Percentiles rank a stretch among this genome's conserved stretches.
Conservation (phyloP, 2,329 filamentous ascomycete genomes). For the Penicillium sp. region DNA sequence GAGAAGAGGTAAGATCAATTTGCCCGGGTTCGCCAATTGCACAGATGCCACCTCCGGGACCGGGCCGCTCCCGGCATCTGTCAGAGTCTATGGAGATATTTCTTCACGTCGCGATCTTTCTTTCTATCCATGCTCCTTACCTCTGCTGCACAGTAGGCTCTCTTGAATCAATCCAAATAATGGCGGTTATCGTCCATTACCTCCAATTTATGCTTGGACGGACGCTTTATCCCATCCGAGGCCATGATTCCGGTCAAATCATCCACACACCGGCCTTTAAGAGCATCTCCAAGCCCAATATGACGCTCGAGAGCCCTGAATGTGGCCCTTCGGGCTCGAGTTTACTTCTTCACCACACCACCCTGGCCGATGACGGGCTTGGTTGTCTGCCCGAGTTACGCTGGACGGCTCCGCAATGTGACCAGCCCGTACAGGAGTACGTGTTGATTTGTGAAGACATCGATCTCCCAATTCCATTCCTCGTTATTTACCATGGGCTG, state of each 20-base stretch:
- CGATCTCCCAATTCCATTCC: conserved; percentile 28
- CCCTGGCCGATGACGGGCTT: conserved; percentile 19
- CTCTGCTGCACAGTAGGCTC: background rate
- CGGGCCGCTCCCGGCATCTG: no score
- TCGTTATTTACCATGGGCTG: conserved; percentile 29
- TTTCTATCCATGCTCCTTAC: no score
- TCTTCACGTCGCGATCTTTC: no score
- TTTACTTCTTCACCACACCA: conserved; percentile 25
- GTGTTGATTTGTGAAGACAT: conserved; percentile 32
- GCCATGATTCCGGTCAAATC: conserved; percentile 26
- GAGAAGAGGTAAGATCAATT: no score
- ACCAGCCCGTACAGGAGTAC: conserved; percentile 22
- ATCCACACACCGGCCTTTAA: conserved; percentile 23
- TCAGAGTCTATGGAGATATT: no score
- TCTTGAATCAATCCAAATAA: background rate
- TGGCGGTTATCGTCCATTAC: conserved; percentile 17
- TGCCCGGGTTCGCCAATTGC: no score
- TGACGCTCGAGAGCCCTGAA: conserved; percentile 23
- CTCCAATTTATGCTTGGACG: conserved; percentile 21
- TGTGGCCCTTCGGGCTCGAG: conserved; percentile 25
- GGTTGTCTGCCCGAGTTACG: conserved; percentile 23
- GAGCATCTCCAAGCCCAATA: conserved; percentile 21
- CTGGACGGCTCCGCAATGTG: conserved; percentile 22
- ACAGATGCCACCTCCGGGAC: no score
- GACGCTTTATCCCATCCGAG: conserved; percentile 24